Evolutionary conservation across 805 yeast genomes (phyloP).

Genomic region (Myxozyma kluyveri): DNA sequence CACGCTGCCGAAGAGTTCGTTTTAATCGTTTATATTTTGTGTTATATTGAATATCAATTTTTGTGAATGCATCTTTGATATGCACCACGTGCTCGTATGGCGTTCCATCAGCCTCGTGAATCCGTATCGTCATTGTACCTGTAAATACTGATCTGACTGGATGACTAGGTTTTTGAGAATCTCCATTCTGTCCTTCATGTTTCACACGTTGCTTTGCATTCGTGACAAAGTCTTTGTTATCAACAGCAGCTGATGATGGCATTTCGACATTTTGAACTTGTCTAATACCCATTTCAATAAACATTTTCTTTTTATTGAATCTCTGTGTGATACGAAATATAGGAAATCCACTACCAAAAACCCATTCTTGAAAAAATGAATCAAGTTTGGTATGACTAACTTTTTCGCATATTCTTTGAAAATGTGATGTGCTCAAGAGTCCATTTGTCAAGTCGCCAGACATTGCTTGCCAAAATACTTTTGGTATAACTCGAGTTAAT

Average conservation of each 20-base stretch:
- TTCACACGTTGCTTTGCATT: constrained; percentile 38
- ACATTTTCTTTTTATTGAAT: constrained; percentile 89
- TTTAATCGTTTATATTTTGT: constrained; percentile 84
- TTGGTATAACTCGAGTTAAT: constrained; percentile 84
- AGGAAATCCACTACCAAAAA: constrained; percentile 84
- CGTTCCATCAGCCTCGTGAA: constrained; percentile 97
- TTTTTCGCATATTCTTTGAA: constrained; percentile 90
- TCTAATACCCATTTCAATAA: constrained; percentile 89
- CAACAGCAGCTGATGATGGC: constrained; percentile 40
- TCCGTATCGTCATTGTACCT: constrained; percentile 95
- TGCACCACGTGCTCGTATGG: constrained; percentile 98
- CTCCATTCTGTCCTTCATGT: background rate
- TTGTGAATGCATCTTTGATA: constrained; percentile 77
- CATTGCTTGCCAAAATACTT: constrained; percentile 89
- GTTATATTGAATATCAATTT: constrained; percentile 90
- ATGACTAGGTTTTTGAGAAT: background rate
- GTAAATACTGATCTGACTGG: constrained; percentile 52
- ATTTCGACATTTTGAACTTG: constrained; percentile 76
- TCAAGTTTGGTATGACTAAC: constrained; percentile 85
- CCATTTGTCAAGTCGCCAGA: constrained; percentile 85
- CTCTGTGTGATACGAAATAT: constrained; percentile 83
- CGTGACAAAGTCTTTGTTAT: constrained; percentile 40
- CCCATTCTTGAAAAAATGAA: constrained; percentile 89
- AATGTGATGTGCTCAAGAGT: constrained; percentile 73
- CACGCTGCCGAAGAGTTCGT: constrained; percentile 48